Conservation (phyloP, 345 rosid species). For the Ricinus communis region DNA sequence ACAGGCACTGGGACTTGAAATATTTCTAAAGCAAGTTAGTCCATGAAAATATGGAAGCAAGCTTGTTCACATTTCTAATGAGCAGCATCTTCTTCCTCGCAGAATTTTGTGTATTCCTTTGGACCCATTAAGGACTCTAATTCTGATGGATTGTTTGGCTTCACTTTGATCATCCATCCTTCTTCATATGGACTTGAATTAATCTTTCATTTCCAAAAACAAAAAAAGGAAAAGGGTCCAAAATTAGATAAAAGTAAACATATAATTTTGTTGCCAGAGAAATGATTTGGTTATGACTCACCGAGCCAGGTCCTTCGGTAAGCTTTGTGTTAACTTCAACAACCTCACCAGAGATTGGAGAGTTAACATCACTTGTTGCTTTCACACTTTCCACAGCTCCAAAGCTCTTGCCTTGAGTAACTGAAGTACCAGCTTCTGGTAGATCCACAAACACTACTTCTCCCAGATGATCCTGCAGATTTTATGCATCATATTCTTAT, state of each 20-base stretch:
- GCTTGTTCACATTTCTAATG: constrained; percentile 41
- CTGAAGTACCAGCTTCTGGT: constrained; percentile 61
- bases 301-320: constrained; percentile 69
- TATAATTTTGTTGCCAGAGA: not conserved
- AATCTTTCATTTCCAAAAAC: constrained; percentile 39
- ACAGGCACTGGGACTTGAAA: too few species aligned
- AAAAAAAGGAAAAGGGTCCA: not conserved
- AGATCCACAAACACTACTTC: constrained; percentile 93
- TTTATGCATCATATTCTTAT: not conserved
- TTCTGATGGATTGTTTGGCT: constrained; percentile 78
- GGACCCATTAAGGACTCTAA: constrained; percentile 72
- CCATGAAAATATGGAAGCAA: not conserved
- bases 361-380: constrained; percentile 86
- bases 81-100: constrained; percentile 92
- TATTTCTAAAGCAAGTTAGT: not conserved
- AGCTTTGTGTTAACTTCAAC: constrained; percentile 80
- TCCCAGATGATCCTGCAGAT: constrained; percentile 76
- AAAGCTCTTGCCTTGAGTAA: constrained; percentile 56
- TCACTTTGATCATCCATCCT: constrained; percentile 98
- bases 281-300: constrained; percentile 19
- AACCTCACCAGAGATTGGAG: constrained; percentile 88
- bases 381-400: constrained; percentile 97
- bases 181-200: constrained; percentile 85
- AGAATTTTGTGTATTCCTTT: constrained; percentile 79
- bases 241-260: not conserved